A percentile compares a stretch with the other conserved stretches of the same genome.
Conservation (phyloP, 2,329 filamentous ascomycete genomes). For the Elsinoe arachidis region DNA sequence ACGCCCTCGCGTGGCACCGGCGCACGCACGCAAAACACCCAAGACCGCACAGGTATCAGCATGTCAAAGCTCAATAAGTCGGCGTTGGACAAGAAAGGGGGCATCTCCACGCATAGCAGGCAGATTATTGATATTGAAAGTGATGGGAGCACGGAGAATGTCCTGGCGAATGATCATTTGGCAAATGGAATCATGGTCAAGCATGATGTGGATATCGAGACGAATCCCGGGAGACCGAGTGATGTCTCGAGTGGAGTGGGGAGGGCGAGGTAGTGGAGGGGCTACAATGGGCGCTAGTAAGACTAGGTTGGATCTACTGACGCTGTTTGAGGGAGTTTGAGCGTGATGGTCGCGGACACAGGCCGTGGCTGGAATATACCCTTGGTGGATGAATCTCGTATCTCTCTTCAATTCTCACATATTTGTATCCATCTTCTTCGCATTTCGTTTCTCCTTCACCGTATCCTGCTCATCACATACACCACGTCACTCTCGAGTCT, state of each 20-base stretch:
- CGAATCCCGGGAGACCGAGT: neutral
- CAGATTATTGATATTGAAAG: slow-evolving; percentile 5
- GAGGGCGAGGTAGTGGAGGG: neutral
- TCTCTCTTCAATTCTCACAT: too few species aligned
- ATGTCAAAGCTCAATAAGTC: slow-evolving; percentile 2
- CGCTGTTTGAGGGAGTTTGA: too few species aligned
- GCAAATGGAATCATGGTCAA: neutral
- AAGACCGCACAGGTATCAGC: neutral
- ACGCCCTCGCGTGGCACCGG: neutral
- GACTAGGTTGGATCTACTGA: too few species aligned
- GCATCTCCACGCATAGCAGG: neutral
- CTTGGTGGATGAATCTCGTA: too few species aligned
- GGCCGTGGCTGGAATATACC: too few species aligned
- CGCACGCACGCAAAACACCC: neutral
- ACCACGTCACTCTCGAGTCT: too few species aligned
- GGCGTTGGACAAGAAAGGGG: slow-evolving; percentile 4
- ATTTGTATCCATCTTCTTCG: too few species aligned
- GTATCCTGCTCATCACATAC: too few species aligned
- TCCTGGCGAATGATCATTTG: neutral
- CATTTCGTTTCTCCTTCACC: too few species aligned
- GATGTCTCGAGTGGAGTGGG: neutral
- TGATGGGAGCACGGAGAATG: slow-evolving; percentile 6
- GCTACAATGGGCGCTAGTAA: too few species aligned
- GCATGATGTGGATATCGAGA: slow-evolving; percentile 5
- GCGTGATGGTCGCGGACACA: too few species aligned